A percentile compares a stretch with the other conserved stretches of the same genome.
Conservation (phyloP, 2,329 filamentous ascomycete species). For the Colletotrichum sp. region DNA sequence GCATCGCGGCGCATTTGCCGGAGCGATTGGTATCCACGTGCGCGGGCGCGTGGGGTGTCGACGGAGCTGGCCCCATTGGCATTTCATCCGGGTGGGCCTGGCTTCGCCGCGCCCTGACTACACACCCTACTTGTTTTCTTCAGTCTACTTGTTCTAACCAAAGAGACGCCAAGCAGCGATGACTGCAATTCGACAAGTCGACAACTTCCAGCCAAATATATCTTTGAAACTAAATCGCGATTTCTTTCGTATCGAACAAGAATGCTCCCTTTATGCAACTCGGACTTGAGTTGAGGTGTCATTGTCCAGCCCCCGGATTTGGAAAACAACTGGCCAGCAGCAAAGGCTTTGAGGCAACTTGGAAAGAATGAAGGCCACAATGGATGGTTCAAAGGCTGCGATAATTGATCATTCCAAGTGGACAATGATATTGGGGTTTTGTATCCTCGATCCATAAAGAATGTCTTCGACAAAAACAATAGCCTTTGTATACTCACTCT, state of each 20-base stretch:
- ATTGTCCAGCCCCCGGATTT: not conserved
- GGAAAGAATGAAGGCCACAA: not conserved
- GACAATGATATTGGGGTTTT: not conserved
- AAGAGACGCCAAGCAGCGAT: not conserved
- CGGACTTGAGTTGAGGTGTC: not conserved
- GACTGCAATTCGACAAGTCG: not conserved
- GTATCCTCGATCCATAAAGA: not conserved
- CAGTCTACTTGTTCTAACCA: not conserved
- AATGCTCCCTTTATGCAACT: not conserved
- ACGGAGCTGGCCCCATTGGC: not conserved
- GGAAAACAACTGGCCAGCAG: not conserved
- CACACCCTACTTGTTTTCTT: not conserved
- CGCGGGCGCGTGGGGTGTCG: not conserved
- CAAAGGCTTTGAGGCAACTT: not conserved
- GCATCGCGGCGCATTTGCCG: not conserved
- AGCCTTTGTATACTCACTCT: not conserved
- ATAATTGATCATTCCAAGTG: not conserved
- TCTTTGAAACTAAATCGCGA: not conserved
- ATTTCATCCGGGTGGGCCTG: constrained; percentile 14
- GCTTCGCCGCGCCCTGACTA: not conserved
- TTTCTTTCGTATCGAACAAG: not conserved
- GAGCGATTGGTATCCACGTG: constrained; percentile 3
- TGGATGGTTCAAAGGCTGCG: not conserved
- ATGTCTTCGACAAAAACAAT: not conserved
- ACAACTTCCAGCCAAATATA: not conserved